Evolutionary conservation across 768 basidiomycete genomes (phyloP).

Genomic region (Termitomyces sp.): DNA sequence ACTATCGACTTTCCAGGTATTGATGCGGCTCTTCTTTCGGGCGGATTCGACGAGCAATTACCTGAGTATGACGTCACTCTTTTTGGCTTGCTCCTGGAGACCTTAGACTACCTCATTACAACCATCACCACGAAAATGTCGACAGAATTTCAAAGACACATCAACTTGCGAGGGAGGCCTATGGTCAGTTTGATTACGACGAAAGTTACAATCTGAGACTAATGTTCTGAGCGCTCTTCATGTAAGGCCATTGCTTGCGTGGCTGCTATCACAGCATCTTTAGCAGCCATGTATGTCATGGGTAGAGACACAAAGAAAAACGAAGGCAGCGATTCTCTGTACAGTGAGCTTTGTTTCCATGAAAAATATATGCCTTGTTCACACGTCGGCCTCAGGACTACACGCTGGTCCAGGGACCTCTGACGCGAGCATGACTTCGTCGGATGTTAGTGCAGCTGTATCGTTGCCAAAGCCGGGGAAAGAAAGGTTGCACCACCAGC

Average conservation of each 20-base stretch:
- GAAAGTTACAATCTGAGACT: background rate
- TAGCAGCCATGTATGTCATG: conserved; percentile 33
- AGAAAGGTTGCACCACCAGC: conserved; percentile 21
- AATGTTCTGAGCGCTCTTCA: background rate
- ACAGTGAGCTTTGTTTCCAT: conserved; percentile 24
- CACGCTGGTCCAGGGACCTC: conserved; percentile 23
- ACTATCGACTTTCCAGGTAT: too few species aligned
- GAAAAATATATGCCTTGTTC: background rate
- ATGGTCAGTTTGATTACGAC: conserved; percentile 14
- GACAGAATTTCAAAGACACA: background rate
- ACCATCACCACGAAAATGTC: conserved; percentile 4
- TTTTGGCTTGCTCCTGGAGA: too few species aligned
- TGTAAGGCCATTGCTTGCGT: conserved; percentile 31
- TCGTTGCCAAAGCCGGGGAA: conserved; percentile 34
- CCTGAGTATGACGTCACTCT: too few species aligned
- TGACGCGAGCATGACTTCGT: conserved; percentile 37
- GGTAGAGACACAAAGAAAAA: conserved; percentile 31
- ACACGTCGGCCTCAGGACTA: conserved; percentile 9
- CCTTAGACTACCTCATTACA: too few species aligned
- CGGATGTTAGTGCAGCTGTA: conserved; percentile 37
- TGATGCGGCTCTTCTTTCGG: too few species aligned
- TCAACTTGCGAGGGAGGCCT: conserved; percentile 18
- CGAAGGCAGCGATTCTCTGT: conserved; percentile 32
- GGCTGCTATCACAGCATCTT: conserved; percentile 23
- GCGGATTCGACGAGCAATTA: too few species aligned